Evolutionary conservation across 2,329 filamentous ascomycete species (phyloP), one percentile per base, ranked within the genome.

Genomic region (Chrysoporthe puriensis): DNA sequence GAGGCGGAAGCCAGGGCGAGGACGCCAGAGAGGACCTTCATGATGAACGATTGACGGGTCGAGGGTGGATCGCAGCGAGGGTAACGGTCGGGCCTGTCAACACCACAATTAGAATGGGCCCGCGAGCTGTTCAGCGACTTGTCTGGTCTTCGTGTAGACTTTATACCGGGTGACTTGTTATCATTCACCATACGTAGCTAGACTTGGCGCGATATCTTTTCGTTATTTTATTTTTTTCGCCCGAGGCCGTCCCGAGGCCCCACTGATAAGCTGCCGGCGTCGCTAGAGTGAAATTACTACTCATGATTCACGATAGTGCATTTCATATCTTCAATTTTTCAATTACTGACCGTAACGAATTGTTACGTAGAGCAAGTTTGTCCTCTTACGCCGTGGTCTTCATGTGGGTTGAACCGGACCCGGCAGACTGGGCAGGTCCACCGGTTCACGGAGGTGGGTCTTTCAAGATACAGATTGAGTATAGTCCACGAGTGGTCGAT

Each of bases 211-310:
- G 9, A 54, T 54, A 26, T 26, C 26, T 32, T 32, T 32, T 32
- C 14, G 50, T 4, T 21, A 32, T 32, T 54, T 14, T 32, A 21
- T 32, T 32, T 54, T 14, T 21, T 32, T 54, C 9, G 50, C 2
- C 50, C 26, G 1, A 21, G 50, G 50, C 9, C 26, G 32, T 21
- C 13, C 50, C 50, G 50, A 54, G 16, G 60, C 48, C 44, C 60
- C 60, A 52, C 60, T 50, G 60, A 62, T 62, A 62, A 62, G 60
- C 32, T 50, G 60, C 60, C 60, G 60, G 60, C 60, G 36, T 18
- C 14, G 59, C 44, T 50, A n/a, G 18, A n/a, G 36, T 52, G 16
- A 52, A 52, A 32, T 52, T 52, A 26, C 50, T 54, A 5, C 5
- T 54, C 21, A 62, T 50, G 14, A 52, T n/a, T 1, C 5, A 52